Percentiles rank a stretch among this genome's conserved stretches.
Evolutionary conservation across 768 basidiomycete genomes (phyloP).

Genomic region (Flagelloscypha sp.): DNA sequence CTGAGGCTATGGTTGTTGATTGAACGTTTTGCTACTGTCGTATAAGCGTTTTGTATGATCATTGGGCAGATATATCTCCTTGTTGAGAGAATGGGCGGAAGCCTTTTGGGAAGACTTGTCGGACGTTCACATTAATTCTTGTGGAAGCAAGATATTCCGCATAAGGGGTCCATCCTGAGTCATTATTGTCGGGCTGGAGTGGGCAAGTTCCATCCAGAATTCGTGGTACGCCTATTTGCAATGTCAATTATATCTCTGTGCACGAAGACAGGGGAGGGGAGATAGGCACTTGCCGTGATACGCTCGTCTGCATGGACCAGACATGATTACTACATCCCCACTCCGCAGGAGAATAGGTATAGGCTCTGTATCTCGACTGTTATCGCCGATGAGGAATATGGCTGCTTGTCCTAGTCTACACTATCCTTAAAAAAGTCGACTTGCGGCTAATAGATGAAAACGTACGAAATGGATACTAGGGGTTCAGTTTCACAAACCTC

Average conservation of each 20-base stretch:
- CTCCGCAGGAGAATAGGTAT: slow-evolving; percentile 79
- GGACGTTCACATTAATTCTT: slow-evolving; percentile 86
- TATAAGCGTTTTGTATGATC: neutral
- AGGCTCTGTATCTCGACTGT: slow-evolving; percentile 70
- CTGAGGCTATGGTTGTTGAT: slow-evolving; percentile 39
- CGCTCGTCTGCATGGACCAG: slow-evolving; percentile 81
- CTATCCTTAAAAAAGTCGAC: neutral
- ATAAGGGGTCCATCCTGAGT: slow-evolving; percentile 51
- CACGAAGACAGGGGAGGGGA: neutral
- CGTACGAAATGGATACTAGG: slow-evolving; percentile 89
- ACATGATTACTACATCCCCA: slow-evolving; percentile 91
- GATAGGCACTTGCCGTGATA: slow-evolving; percentile 68
- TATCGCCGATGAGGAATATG: slow-evolving; percentile 83
- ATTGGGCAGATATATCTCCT: too few species aligned
- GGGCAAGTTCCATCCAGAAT: slow-evolving; percentile 81
- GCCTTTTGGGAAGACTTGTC: slow-evolving; percentile 78
- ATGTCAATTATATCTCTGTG: neutral
- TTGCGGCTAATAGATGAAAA: slow-evolving; percentile 2
- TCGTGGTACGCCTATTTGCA: slow-evolving; percentile 64
- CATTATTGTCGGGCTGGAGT: slow-evolving; percentile 29
- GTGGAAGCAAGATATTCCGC: slow-evolving; percentile 56
- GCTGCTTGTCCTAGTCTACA: slow-evolving; percentile 80
- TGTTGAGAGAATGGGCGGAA: too few species aligned
- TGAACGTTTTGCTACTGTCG: too few species aligned
- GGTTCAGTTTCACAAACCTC: slow-evolving; percentile 91